Base-by-base conservation (phyloP, 352 stramenopile genomes). In the Phytopythium mirpurense region DNA sequence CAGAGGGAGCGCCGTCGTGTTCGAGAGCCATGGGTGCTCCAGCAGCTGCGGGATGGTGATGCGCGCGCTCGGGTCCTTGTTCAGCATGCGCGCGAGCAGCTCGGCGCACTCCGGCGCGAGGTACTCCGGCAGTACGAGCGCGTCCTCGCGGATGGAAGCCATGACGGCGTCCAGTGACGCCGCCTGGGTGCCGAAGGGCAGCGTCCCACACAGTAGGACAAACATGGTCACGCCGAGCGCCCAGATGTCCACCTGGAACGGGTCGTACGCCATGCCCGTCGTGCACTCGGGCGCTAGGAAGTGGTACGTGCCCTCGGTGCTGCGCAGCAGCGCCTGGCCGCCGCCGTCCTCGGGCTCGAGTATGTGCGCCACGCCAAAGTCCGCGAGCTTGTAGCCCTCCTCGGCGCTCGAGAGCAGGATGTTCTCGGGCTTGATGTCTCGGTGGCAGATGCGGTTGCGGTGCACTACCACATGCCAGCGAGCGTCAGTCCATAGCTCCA, bases 271-370 rank as follows among this genome's bases (percentile, higher is more conserved):
- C 2, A 91, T 63, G 5, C 83, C 84, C 0, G 70, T 86, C 5
- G 83, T 90, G 57, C 78, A 91, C 59, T 96, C 86, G 1, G 86
- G 86, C 0, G 77, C 84, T 8, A 94, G 68, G 38, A 93, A 96
- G 56, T 90, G 78, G 51, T 94, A 93, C n/a, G 86, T 94, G 41
- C 86, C 86, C 59, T 90, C 83, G 0, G 86, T 95, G 59, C 83
- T 87, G 3, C 79, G 82, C 26, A 95, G 66, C 34, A 56, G 21
- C 44, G 29, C 4, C 45, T 51, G 27, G 7, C 40, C 27, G 24
- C 27, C n/a, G 23, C 31, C 71, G 23, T 75, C 63, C 15, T 64
- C 66, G 3, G 67, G 59, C 32, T 75, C 65, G 8, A 76, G 68
- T 62, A 87, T 85, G 50, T 85, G 56, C n/a, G 82, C 80, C 27